phyloP scores from a whole-genome alignment of 2,329 filamentous ascomycete species.

The Phaeosphaeria sp. region DNA sequence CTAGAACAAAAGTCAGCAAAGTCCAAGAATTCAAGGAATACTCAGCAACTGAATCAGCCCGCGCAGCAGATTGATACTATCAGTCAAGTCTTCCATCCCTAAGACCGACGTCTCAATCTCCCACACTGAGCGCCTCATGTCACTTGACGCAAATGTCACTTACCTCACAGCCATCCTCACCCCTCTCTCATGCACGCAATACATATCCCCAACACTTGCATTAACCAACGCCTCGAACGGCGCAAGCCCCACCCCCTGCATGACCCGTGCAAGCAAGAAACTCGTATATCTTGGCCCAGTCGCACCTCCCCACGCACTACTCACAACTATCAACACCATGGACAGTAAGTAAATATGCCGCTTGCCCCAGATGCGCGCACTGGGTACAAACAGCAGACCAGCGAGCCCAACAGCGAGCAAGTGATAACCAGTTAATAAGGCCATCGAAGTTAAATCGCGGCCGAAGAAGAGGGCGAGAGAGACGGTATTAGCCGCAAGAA shows the following conservation, averaged over 20 bases:
- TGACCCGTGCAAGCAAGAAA: slow-evolving; percentile 77
- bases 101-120: too few relatives aligned
- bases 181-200: slow-evolving; percentile 85
- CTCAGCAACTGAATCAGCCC: too few relatives aligned
- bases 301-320: slow-evolving; percentile 79
- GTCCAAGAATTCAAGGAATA: too few relatives aligned
- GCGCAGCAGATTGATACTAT: too few relatives aligned
- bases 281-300: slow-evolving; percentile 72
- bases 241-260: slow-evolving; percentile 85
- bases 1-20: too few relatives aligned
- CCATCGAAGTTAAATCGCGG: slow-evolving; percentile 74
- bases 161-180: slow-evolving; percentile 80
- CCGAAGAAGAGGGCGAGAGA: slow-evolving; percentile 73
- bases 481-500: slow-evolving; percentile 87
- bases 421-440: slow-evolving; percentile 85
- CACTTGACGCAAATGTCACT: too few relatives aligned
- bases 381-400: slow-evolving; percentile 85
- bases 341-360: slow-evolving; percentile 85
- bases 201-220: slow-evolving; percentile 86
- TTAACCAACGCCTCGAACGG: slow-evolving; percentile 92
- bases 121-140: too few relatives aligned
- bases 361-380: slow-evolving; percentile 90
- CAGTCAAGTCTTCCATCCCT: too few relatives aligned
- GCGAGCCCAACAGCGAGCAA: slow-evolving; percentile 81
- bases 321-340: slow-evolving; percentile 73